phyloP scores from a whole-genome alignment of 495 filamentous ascomycete species.

The Aspergillus sparsus region DNA sequence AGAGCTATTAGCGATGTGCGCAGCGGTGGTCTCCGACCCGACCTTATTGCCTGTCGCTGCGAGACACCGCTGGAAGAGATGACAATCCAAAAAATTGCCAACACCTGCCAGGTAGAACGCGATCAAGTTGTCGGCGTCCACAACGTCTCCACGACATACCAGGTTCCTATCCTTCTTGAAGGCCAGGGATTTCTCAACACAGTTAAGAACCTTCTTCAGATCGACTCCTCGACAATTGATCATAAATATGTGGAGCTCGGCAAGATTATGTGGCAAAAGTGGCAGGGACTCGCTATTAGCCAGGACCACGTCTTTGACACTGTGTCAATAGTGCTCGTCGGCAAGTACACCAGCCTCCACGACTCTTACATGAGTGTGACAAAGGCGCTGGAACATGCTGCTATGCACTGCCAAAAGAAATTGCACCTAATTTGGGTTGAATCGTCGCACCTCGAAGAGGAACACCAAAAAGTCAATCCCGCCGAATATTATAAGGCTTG shows the following conservation, averaged over 20 bases:
- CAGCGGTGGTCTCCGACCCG: slow-evolving; percentile 79
- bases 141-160: slow-evolving; percentile 84
- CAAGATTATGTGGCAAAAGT: slow-evolving; percentile 66
- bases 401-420: slow-evolving; percentile 82
- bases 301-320: slow-evolving; percentile 63
- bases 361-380: slow-evolving; percentile 82
- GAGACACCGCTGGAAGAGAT: slow-evolving; percentile 65
- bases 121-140: slow-evolving; percentile 84
- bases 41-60: slow-evolving; percentile 94
- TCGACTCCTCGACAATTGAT: slow-evolving; percentile 35
- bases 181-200: slow-evolving; percentile 69
- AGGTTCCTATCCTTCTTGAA: slow-evolving; percentile 86
- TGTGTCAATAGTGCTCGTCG: slow-evolving; percentile 84
- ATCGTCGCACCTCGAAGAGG: slow-evolving; percentile 74
- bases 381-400: slow-evolving; percentile 85
- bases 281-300: slow-evolving; percentile 65
- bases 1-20: slow-evolving; percentile 80
- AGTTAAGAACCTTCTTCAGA: slow-evolving; percentile 60
- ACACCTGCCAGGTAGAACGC: slow-evolving; percentile 76
- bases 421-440: slow-evolving; percentile 83
- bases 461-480: slow-evolving; percentile 56
- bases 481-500: slow-evolving; percentile 86
- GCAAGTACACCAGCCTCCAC: slow-evolving; percentile 82
- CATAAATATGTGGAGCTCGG: slow-evolving; percentile 58
- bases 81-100: slow-evolving; percentile 87